Evolutionary conservation across 495 filamentous ascomycete genomes (phyloP).

Genomic region (Endocarpon pusillum): DNA sequence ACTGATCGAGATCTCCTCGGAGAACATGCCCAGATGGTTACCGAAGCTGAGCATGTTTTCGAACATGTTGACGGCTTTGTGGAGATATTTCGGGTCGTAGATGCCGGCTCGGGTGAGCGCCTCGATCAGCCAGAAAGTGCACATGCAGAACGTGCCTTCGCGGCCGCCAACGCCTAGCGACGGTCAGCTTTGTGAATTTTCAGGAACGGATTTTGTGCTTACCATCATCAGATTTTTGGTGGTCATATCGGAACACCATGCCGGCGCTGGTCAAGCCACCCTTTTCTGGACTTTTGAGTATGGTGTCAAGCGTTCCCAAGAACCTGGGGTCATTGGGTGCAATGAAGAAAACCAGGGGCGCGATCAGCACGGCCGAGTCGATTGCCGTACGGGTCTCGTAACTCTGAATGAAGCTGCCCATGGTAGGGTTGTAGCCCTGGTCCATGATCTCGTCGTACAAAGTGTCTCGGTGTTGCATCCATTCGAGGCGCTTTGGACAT

Average conservation of each 20-base stretch:
- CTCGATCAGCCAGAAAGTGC: conserved; percentile 63
- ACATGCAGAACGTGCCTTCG: conserved; percentile 65
- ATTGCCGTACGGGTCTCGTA: conserved; percentile 50
- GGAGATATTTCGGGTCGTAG: conserved; percentile 45
- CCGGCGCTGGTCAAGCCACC: conserved; percentile 55
- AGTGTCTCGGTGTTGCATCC: conserved; percentile 41
- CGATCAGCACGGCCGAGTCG: conserved; percentile 54
- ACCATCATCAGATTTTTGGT: conserved; percentile 47
- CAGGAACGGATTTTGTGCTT: conserved; percentile 9
- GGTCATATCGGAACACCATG: conserved; percentile 56
- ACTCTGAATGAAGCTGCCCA: conserved; percentile 51
- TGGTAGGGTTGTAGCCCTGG: conserved; percentile 44
- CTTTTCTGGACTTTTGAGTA: conserved; percentile 47
- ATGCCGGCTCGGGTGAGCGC: conserved; percentile 51
- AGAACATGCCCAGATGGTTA: conserved; percentile 61
- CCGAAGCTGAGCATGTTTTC: conserved; percentile 58
- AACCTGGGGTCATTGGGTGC: conserved; percentile 57
- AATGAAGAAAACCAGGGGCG: conserved; percentile 59
- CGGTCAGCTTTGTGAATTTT: conserved; percentile 9
- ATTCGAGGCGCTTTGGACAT: conserved; percentile 45
- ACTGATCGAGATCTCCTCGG: conserved; percentile 51
- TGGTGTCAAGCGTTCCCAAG: conserved; percentile 47
- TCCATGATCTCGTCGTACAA: conserved; percentile 61
- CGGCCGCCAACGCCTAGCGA: conserved; percentile 47
- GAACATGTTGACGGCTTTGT: conserved; percentile 46